Evolutionary conservation across 2,329 filamentous ascomycete genomes (phyloP).

Genomic region (Trichothecium roseum): DNA sequence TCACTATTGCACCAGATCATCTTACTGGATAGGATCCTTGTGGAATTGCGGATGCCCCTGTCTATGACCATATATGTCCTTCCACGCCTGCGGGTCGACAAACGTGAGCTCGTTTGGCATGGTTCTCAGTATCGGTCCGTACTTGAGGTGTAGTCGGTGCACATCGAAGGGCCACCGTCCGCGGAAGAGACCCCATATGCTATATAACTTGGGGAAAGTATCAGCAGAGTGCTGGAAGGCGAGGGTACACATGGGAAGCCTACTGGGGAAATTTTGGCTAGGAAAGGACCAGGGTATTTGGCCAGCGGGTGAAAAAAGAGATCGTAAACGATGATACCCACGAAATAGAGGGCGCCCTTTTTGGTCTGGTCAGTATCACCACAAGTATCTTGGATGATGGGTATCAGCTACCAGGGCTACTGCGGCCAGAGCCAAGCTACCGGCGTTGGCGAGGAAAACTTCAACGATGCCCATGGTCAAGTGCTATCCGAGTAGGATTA

Average conservation of each 20-base stretch:
- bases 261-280: slow-evolving; percentile 9
- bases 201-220: slow-evolving; percentile 9
- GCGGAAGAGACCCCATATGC: slow-evolving; percentile 13
- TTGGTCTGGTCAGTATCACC: slow-evolving; percentile 4
- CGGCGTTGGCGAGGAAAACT: slow-evolving; percentile 3
- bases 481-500: too few species aligned
- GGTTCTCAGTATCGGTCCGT: slow-evolving; percentile 26
- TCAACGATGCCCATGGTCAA: slow-evolving; percentile 6
- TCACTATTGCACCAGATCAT: too few species aligned
- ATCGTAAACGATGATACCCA: slow-evolving; percentile 12
- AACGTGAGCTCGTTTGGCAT: slow-evolving; percentile 29
- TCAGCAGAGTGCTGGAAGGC: slow-evolving; percentile 1
- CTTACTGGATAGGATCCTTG: slow-evolving; percentile 11
- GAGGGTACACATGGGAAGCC: not conserved
- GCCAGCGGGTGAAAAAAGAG: slow-evolving; percentile 20
- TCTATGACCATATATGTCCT: slow-evolving; percentile 26
- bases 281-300: slow-evolving; percentile 14
- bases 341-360: slow-evolving; percentile 6
- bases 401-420: slow-evolving; percentile 3
- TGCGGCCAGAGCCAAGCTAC: not conserved
- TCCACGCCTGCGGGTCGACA: slow-evolving; percentile 22
- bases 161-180: slow-evolving; percentile 10
- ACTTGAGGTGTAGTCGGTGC: slow-evolving; percentile 14
- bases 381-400: too few species aligned
- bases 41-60: slow-evolving; percentile 11